Base-by-base conservation (phyloP, 768 basidiomycete species). In the Phaeotremella fagi region DNA sequence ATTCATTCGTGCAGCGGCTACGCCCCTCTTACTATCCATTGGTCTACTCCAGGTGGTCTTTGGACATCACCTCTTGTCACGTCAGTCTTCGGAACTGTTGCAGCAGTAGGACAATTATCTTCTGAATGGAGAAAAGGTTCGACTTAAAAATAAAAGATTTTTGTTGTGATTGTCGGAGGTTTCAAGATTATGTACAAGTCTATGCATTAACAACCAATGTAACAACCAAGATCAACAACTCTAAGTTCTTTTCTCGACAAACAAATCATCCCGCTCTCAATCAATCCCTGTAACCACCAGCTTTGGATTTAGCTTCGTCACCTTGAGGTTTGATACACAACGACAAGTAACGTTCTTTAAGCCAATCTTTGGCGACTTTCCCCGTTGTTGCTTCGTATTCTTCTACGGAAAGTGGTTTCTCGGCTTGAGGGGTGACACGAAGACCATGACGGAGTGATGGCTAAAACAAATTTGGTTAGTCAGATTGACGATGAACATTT, bases 341-440 rank as follows among this genome's bases (percentile, higher is more conserved):
- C 66, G 83, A 78, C 70, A 80, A 82, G 82, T 83, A 87, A 50
- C 86, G 77, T 65, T 85, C 86, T 31, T 83, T 63, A 70, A 86
- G 82, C 52, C 85, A 79, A 72, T 90, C 87, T 59, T 83, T 84
- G 0, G 87, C 86, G 45, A 77, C 70, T 69, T 84, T 84, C 14
- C 87, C 86, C 1, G 80, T 82, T 60, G 78, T 63, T 38, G 68
- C 70, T 52, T 75, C 74, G 68, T 87, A 89, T 41, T 82, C 85
- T 38, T 77, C 81, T 18, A 88, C 88, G 0, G 84, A 86, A n/a
- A 78, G 78, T 1, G 88, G 88, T 56, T 79, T 81, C 70, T 89
- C 86, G 12, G 82, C 88, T 58, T 85, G 86, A 48, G 88, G 88
- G 2, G 88, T 90, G 9, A 83, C 85, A 43, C 88, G 82, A 31